Conservation (phyloP, 225 moss, liverwort and hornwort species). For the Climacium dendroides region DNA sequence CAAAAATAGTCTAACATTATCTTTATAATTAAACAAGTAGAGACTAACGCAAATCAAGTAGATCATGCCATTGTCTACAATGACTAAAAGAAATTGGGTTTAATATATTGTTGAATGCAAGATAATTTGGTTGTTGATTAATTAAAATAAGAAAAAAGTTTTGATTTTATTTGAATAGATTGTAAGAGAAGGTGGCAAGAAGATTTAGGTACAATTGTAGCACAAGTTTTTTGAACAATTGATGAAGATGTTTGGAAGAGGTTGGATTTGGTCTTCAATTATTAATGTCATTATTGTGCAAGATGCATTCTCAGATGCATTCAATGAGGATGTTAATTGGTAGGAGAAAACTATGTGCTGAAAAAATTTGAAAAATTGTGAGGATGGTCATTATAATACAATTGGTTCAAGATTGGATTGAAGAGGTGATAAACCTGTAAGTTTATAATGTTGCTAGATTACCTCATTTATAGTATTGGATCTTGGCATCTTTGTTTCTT, state of each 20-base stretch:
- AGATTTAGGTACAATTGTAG: background rate
- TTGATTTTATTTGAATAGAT: background rate
- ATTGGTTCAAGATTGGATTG: background rate
- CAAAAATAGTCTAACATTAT: background rate
- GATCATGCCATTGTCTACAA: background rate
- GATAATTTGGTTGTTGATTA: background rate
- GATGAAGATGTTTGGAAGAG: background rate
- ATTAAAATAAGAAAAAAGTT: rapidly evolving
- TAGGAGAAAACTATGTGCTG: background rate
- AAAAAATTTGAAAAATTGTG: background rate
- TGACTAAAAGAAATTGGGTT: background rate
- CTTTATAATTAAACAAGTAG: background rate
- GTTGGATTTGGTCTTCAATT: background rate
- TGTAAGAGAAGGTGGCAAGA: background rate
- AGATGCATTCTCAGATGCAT: background rate
- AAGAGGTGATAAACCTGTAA: background rate
- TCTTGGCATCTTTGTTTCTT: background rate
- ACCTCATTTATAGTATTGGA: background rate
- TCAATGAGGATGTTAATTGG: background rate
- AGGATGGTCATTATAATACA: background rate
- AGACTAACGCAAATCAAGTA: background rate
- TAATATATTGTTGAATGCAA: no score
- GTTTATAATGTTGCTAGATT: background rate
- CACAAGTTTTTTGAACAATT: background rate
- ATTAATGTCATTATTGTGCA: background rate